phyloP scores from a whole-genome alignment of 2,329 filamentous ascomycete species.

The Aspergillus awamori region DNA sequence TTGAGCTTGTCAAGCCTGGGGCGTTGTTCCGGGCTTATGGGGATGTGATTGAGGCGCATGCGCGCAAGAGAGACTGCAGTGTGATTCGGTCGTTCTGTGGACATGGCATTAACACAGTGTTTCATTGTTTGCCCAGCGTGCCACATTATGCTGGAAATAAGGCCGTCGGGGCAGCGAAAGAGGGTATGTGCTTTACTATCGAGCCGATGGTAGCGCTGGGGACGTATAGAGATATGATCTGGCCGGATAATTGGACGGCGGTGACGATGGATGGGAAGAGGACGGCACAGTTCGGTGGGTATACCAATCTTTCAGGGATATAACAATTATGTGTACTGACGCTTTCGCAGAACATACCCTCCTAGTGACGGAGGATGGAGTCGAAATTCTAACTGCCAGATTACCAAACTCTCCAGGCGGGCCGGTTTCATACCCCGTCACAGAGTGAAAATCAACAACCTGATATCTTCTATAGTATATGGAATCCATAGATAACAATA shows the following conservation, averaged over 20 bases:
- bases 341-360: conserved; percentile 66
- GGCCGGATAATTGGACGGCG: conserved; percentile 96
- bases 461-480: too few species aligned
- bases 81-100: conserved; percentile 91
- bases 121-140: conserved; percentile 87
- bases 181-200: conserved; percentile 94
- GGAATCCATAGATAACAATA: background rate
- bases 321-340: conserved; percentile 12
- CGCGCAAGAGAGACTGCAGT: conserved; percentile 74
- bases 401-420: conserved; percentile 70
- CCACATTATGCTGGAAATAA: conserved; percentile 97
- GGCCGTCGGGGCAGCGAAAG: conserved; percentile 83
- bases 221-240: conserved; percentile 81
- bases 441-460: too few species aligned
- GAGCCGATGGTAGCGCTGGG: conserved; percentile 93
- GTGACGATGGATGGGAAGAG: conserved; percentile 81
- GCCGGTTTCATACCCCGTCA: conserved; percentile 57
- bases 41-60: conserved; percentile 81
- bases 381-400: conserved; percentile 74
- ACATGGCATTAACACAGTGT: conserved; percentile 85
- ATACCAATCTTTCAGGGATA: background rate
- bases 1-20: conserved; percentile 84
- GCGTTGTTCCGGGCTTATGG: conserved; percentile 84
- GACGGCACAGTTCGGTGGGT: conserved; percentile 77
- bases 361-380: conserved; percentile 75